Evolutionary conservation across 2,329 filamentous ascomycete genomes (phyloP).

Genomic region (Fusarium verrucosum): DNA sequence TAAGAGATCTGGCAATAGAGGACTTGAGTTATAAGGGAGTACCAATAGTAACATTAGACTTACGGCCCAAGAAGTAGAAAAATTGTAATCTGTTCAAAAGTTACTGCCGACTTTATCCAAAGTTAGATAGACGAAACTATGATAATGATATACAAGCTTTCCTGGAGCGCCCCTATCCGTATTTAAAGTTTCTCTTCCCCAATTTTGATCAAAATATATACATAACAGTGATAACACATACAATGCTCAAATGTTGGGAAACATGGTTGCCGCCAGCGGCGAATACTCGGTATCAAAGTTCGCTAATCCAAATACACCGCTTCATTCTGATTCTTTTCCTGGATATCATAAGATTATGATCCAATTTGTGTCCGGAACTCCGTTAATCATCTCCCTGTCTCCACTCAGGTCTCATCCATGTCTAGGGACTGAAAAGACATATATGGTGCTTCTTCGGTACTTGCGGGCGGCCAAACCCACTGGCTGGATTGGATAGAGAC

Average conservation of each 20-base stretch:
- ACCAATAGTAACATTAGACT: no score
- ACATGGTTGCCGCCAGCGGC: constrained; percentile 2
- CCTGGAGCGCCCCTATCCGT: background rate
- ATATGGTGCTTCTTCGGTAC: constrained; percentile 27
- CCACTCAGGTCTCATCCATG: constrained; percentile 27
- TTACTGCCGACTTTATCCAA: background rate
- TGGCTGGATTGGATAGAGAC: constrained; percentile 39
- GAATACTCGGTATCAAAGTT: background rate
- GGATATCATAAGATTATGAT: background rate
- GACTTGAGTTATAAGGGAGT: no score
- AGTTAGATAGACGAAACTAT: background rate
- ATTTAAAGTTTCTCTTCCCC: background rate
- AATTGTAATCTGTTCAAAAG: background rate
- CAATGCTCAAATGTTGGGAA: background rate
- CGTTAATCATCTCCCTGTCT: background rate
- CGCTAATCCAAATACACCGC: background rate
- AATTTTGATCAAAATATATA: background rate
- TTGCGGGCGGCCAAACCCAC: constrained; percentile 45
- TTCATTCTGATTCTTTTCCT: background rate
- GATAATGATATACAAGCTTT: background rate
- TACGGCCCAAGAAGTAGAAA: no score
- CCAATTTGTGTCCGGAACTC: background rate
- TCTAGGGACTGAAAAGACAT: constrained; percentile 32
- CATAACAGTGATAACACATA: background rate
- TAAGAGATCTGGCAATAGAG: no score